phyloP scores from a whole-genome alignment of 164 flowering plant species.

The Berberis thunbergii region DNA sequence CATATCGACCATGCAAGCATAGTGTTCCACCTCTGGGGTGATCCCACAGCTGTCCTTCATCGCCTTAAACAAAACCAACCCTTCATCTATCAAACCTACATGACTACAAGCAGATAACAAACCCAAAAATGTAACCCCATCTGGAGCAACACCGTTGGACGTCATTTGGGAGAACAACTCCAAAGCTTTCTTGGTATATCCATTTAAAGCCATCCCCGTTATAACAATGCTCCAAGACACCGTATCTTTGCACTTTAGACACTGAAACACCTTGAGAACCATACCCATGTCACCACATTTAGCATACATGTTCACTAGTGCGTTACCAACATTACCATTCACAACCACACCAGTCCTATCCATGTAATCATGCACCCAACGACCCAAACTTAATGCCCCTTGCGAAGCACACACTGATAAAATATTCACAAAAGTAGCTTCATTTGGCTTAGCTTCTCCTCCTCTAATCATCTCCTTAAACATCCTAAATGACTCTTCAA shows the following conservation, averaged over 20 bases:
- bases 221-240: conserved; percentile 34
- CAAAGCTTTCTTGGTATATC: conserved; percentile 22
- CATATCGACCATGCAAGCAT: conserved; percentile 38
- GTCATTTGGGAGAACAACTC: conserved; percentile 24
- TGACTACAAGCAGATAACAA: conserved; percentile 37
- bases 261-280: conserved; percentile 31
- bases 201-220: conserved; percentile 31
- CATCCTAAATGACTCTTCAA: conserved; percentile 30
- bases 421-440: conserved; percentile 28
- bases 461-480: conserved; percentile 34
- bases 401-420: conserved; percentile 49
- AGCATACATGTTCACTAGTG: conserved; percentile 41
- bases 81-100: conserved; percentile 33
- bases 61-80: conserved; percentile 16
- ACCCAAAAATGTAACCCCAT: conserved; percentile 30
- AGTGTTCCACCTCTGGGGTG: conserved; percentile 29
- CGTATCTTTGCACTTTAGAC: conserved; percentile 31
- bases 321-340: conserved; percentile 30
- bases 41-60: conserved; percentile 22
- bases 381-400: conserved; percentile 41
- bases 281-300: conserved; percentile 36
- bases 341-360: conserved; percentile 17
- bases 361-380: conserved; percentile 34
- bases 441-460: conserved; percentile 23
- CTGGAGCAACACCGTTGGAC: conserved; percentile 17